These are phyloP conservation scores for Glycyrrhiza uralensis DNA, from an alignment of 306 rosid species.

Conservation along the genomic window DNA sequence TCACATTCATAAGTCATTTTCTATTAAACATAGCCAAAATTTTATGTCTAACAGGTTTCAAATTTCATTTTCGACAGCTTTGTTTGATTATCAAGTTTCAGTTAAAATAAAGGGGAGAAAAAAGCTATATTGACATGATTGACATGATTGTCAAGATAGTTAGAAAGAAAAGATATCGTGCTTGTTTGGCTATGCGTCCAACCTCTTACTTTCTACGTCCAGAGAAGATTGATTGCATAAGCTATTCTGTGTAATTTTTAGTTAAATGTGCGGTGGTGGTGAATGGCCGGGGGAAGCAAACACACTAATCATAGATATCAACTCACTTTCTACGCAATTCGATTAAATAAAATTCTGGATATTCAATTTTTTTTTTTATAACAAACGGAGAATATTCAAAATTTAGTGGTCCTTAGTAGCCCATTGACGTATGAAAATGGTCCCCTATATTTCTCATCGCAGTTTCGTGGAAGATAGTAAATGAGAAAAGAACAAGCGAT, in stretches of 20 bases:
- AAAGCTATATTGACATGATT: neutral
- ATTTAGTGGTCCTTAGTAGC: neutral
- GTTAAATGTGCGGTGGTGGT: too few relatives aligned
- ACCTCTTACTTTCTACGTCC: too few relatives aligned
- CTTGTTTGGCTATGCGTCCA: too few relatives aligned
- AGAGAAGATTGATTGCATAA: too few relatives aligned
- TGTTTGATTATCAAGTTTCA: neutral
- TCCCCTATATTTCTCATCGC: neutral
- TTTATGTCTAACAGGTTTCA: neutral
- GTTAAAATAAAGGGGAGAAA: neutral
- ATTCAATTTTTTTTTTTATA: too few relatives aligned
- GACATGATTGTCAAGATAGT: neutral
- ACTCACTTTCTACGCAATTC: too few relatives aligned
- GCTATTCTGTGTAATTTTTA: too few relatives aligned
- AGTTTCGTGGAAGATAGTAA: constrained; percentile 15
- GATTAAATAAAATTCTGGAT: neutral
- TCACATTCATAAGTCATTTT: neutral
- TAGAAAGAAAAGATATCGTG: neutral
- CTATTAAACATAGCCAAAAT: neutral
- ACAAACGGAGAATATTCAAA: too few relatives aligned
- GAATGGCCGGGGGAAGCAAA: too few relatives aligned
- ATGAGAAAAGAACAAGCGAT: neutral
- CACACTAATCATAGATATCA: too few relatives aligned
- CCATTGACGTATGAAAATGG: neutral
- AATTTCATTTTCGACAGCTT: neutral